phyloP scores from a whole-genome alignment of 2,329 filamentous ascomycete genomes.

The Passalora sequoiae region DNA sequence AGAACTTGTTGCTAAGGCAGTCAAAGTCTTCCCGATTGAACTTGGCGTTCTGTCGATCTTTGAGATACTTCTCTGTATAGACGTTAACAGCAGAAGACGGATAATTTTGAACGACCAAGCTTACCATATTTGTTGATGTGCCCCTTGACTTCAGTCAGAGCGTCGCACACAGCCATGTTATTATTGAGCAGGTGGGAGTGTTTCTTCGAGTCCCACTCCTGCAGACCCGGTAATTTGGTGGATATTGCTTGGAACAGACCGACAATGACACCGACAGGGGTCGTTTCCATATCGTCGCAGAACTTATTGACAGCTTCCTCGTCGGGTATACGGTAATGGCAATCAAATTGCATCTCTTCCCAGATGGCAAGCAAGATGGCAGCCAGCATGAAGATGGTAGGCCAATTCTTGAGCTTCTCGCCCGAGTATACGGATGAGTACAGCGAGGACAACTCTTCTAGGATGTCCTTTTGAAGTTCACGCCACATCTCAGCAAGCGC shows the following conservation, averaged over 20 bases:
- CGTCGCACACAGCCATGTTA: slow-evolving; percentile 86
- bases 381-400: slow-evolving; percentile 95
- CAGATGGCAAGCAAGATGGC: slow-evolving; percentile 89
- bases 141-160: slow-evolving; percentile 89
- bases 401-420: slow-evolving; percentile 97
- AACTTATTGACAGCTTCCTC: slow-evolving; percentile 83
- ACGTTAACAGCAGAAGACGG: neutral
- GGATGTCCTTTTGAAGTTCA: slow-evolving; percentile 89
- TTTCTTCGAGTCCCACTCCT: slow-evolving; percentile 88
- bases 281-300: slow-evolving; percentile 94
- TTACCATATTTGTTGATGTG: slow-evolving; percentile 92
- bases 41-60: slow-evolving; percentile 66
- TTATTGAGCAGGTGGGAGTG: slow-evolving; percentile 88
- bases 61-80: slow-evolving; percentile 72
- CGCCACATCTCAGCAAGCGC: slow-evolving; percentile 98
- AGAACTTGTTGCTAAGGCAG: slow-evolving; percentile 92
- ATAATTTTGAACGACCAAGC: slow-evolving; percentile 41
- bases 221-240: slow-evolving; percentile 86
- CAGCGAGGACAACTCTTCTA: slow-evolving; percentile 84
- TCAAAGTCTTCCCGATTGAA: slow-evolving; percentile 93
- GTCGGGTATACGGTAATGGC: slow-evolving; percentile 89
- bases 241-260: slow-evolving; percentile 97
- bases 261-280: slow-evolving; percentile 90
- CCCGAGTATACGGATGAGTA: slow-evolving; percentile 98
- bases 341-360: slow-evolving; percentile 99